These are phyloP conservation scores for Diaporthe australafricana DNA, from an alignment of 2,329 filamentous ascomycete genomes.

Conservation along the genomic window DNA sequence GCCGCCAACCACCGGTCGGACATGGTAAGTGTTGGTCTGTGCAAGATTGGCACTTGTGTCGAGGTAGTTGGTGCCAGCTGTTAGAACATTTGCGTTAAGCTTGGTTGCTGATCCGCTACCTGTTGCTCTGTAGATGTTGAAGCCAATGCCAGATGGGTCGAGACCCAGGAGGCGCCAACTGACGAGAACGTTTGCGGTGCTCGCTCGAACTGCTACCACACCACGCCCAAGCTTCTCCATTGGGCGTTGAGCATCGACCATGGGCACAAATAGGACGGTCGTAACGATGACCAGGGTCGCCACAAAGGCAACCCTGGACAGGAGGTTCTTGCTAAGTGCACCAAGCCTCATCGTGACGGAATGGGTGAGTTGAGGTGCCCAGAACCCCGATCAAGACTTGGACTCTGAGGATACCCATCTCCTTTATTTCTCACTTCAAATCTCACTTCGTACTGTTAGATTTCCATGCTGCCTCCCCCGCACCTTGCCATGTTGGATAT, in stretches of 20 bases:
- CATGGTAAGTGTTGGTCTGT: neutral
- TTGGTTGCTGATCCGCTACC: neutral
- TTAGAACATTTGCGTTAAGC: neutral
- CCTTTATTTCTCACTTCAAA: neutral
- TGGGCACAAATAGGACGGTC: neutral
- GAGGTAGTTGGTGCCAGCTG: neutral
- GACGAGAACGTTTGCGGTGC: neutral
- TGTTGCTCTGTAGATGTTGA: neutral
- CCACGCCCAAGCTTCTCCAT: slow-evolving; percentile 2
- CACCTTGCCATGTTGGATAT: neutral
- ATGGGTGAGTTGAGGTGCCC: neutral
- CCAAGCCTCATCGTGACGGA: neutral
- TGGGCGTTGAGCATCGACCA: neutral
- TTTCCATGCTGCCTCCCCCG: neutral
- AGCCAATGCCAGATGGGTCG: neutral
- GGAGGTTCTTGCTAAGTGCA: neutral
- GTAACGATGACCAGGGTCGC: neutral
- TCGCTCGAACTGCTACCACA: neutral
- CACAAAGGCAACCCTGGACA: neutral
- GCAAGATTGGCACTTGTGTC: neutral
- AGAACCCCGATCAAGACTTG: neutral
- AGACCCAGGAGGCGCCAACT: neutral
- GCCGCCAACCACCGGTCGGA: neutral
- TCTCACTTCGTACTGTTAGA: neutral
- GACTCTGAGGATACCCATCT: neutral